These are phyloP conservation scores for Stachybotrys chlorohalonatus DNA, from an alignment of 2,329 filamentous ascomycete species.

Conservation along the genomic window DNA sequence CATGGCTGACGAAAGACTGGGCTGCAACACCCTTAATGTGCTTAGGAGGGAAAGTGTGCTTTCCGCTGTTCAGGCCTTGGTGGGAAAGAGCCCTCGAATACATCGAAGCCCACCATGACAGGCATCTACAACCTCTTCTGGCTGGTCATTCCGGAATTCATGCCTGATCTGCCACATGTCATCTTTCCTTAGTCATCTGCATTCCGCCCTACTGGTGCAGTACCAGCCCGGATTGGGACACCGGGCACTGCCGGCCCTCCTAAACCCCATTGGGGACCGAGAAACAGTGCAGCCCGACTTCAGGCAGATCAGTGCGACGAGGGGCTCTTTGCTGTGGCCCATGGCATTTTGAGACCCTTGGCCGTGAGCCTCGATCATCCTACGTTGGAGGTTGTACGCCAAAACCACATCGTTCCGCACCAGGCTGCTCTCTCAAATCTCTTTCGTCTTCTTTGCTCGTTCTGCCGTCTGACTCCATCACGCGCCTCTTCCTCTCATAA, in stretches of 20 bases:
- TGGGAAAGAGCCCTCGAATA: too few relatives aligned
- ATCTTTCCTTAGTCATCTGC: background rate
- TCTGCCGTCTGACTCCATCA: background rate
- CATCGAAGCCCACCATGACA: too few relatives aligned
- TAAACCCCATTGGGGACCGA: conserved; percentile 27
- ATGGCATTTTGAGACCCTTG: background rate
- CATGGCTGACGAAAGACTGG: too few relatives aligned
- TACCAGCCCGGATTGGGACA: conserved; percentile 10
- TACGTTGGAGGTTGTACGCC: background rate
- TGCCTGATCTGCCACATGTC: too few relatives aligned
- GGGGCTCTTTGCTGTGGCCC: background rate
- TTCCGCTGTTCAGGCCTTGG: too few relatives aligned
- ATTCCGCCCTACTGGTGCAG: conserved; percentile 1
- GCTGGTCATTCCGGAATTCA: too few relatives aligned
- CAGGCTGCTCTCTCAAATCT: background rate
- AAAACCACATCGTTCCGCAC: too few relatives aligned
- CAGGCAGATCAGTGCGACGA: background rate
- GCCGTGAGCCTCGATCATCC: background rate
- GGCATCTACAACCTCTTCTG: too few relatives aligned
- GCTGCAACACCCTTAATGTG: too few relatives aligned
- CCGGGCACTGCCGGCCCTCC: conserved; percentile 8
- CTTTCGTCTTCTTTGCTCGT: background rate
- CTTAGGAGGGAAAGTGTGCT: too few relatives aligned
- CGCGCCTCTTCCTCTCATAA: background rate
- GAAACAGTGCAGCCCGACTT: background rate